phyloP scores from a whole-genome alignment of 306 rosid species.

The Cucumis sativus region DNA sequence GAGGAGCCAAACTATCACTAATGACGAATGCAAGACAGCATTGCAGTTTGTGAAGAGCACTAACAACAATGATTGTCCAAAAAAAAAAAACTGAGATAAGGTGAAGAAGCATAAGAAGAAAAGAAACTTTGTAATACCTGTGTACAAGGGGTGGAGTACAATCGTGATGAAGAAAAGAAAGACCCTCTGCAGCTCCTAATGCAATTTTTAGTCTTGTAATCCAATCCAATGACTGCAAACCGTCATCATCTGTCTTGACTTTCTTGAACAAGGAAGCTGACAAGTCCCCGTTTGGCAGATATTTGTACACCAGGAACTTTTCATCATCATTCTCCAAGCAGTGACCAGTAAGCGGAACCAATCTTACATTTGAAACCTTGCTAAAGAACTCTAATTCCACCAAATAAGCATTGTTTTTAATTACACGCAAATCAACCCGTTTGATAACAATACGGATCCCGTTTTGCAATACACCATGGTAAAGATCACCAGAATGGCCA shows the following conservation, averaged over 20 bases:
- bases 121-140: slow-evolving; percentile 37
- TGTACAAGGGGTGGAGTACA: slow-evolving; percentile 78
- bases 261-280: slow-evolving; percentile 55
- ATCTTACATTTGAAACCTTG: slow-evolving; percentile 58
- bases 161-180: slow-evolving; percentile 76
- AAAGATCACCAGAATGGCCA: slow-evolving; percentile 83
- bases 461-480: slow-evolving; percentile 58
- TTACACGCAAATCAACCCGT: slow-evolving; percentile 39
- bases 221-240: slow-evolving; percentile 88
- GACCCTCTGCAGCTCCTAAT: slow-evolving; percentile 82
- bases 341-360: slow-evolving; percentile 74
- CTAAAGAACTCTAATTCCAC: slow-evolving; percentile 65
- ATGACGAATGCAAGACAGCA: neutral
- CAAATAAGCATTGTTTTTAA: slow-evolving; percentile 44
- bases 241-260: slow-evolving; percentile 38
- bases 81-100: neutral
- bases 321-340: slow-evolving; percentile 78
- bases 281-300: slow-evolving; percentile 74
- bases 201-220: slow-evolving; percentile 92
- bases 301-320: slow-evolving; percentile 75
- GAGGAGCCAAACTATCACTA: neutral
- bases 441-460: slow-evolving; percentile 59
- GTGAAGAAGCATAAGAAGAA: neutral
- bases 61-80: neutral
- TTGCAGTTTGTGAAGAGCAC: neutral